Conservation (phyloP, 805 yeast genomes). For the Candida krabiensis region DNA sequence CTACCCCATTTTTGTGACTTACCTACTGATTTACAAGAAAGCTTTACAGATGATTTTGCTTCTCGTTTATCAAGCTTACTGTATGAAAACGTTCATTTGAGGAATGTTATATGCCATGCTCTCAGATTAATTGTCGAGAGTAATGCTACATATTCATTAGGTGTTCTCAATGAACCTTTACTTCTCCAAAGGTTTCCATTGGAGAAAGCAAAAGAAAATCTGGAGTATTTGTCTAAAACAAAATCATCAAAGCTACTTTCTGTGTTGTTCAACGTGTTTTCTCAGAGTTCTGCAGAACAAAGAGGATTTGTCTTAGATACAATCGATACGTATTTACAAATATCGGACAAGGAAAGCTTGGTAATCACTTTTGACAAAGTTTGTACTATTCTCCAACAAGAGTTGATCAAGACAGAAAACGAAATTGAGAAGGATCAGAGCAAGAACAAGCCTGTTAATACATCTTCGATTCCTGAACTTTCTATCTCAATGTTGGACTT, state of each 20-base stretch:
- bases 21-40: slow-evolving; percentile 65
- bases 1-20: slow-evolving; percentile 87
- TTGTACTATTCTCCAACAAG: slow-evolving; percentile 71
- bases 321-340: slow-evolving; percentile 74
- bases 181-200: slow-evolving; percentile 64
- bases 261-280: slow-evolving; percentile 87
- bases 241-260: slow-evolving; percentile 73
- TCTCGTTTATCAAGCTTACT: slow-evolving; percentile 68
- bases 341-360: slow-evolving; percentile 67
- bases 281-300: slow-evolving; percentile 82
- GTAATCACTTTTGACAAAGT: slow-evolving; percentile 81
- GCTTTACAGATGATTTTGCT: slow-evolving; percentile 79
- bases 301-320: slow-evolving; percentile 86
- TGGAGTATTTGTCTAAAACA: slow-evolving; percentile 62
- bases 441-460: slow-evolving; percentile 33
- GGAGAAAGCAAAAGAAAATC: slow-evolving; percentile 51
- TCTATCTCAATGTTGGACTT: slow-evolving; percentile 90
- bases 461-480: slow-evolving; percentile 46
- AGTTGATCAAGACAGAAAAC: slow-evolving; percentile 70
- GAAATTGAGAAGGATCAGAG: slow-evolving; percentile 36
- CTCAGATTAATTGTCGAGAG: slow-evolving; percentile 77
- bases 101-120: slow-evolving; percentile 83
- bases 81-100: slow-evolving; percentile 70
- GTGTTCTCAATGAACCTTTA: slow-evolving; percentile 57
- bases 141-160: slow-evolving; percentile 61